phyloP scores from a whole-genome alignment of 2,329 filamentous ascomycete genomes.

The Volutella citrinella region DNA sequence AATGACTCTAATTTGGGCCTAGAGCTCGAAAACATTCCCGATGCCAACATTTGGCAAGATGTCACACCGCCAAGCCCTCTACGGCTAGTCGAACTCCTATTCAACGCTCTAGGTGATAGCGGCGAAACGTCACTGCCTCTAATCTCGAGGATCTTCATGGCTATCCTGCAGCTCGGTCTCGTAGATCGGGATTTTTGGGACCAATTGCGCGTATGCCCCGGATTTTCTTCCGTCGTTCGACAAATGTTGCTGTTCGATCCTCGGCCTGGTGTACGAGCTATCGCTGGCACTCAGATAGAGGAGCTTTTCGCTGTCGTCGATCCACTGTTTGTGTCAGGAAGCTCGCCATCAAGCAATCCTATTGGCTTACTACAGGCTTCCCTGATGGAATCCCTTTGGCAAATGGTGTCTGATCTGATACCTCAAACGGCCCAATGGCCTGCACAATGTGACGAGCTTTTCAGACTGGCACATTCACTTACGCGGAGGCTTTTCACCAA shows the following conservation, averaged over 20 bases:
- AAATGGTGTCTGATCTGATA: slow-evolving; percentile 32
- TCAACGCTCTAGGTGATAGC: slow-evolving; percentile 16
- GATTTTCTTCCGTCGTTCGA: slow-evolving; percentile 20
- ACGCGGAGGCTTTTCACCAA: slow-evolving; percentile 32
- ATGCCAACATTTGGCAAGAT: too few species aligned
- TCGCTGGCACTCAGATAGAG: slow-evolving; percentile 33
- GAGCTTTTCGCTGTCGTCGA: slow-evolving; percentile 16
- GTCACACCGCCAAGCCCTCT: too few species aligned
- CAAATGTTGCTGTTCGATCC: slow-evolving; percentile 27
- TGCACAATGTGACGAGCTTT: slow-evolving; percentile 42
- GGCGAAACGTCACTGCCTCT: slow-evolving; percentile 24
- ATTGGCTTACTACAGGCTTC: too few species aligned
- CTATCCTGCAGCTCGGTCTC: slow-evolving; percentile 28
- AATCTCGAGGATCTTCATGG: slow-evolving; percentile 24
- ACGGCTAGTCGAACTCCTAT: slow-evolving; percentile 26
- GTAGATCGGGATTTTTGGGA: slow-evolving; percentile 27
- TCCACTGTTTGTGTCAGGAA: too few species aligned
- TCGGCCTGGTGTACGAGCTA: slow-evolving; percentile 25
- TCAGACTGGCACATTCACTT: slow-evolving; percentile 39
- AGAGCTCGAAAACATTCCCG: slow-evolving; percentile 17
- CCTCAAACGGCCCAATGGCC: slow-evolving; percentile 28
- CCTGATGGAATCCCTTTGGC: slow-evolving; percentile 31
- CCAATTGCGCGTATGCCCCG: slow-evolving; percentile 17
- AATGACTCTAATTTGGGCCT: slow-evolving; percentile 5
- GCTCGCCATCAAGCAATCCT: too few species aligned